A percentile compares a stretch with the other conserved stretches of the same genome.
These are phyloP conservation scores for Aegle marmelos DNA, from an alignment of 345 rosid species.

Conservation along the genomic window DNA sequence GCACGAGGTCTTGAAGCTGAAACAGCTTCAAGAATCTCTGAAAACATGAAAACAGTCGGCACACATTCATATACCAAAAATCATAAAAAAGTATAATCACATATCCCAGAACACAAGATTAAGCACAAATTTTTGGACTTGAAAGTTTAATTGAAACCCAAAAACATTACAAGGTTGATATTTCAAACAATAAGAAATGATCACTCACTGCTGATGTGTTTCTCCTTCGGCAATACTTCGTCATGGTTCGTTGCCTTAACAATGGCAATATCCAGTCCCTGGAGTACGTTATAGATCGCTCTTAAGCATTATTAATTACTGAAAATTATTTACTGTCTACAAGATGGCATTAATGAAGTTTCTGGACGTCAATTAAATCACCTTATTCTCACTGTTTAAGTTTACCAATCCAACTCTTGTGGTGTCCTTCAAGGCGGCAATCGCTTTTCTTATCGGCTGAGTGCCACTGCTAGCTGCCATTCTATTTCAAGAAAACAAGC, in stretches of 20 bases:
- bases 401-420: slow-evolving; percentile 37
- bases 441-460: slow-evolving; percentile 32
- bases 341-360: not conserved
- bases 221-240: slow-evolving; percentile 34
- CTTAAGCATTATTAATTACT: too few species aligned
- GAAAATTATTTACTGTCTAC: too few species aligned
- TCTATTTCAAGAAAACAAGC: slow-evolving; percentile 21
- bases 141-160: too few species aligned
- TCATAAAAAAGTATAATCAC: not conserved
- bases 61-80: not conserved
- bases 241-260: slow-evolving; percentile 43
- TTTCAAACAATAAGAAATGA: not conserved
- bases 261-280: slow-evolving; percentile 35
- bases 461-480: slow-evolving; percentile 27
- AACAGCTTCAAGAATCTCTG: slow-evolving; percentile 32
- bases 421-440: slow-evolving; percentile 38
- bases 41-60: not conserved
- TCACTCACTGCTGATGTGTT: slow-evolving; percentile 36
- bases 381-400: slow-evolving; percentile 37
- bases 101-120: too few species aligned
- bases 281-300: too few species aligned
- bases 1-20: slow-evolving; percentile 26
- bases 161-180: not conserved
- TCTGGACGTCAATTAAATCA: not conserved
- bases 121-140: too few species aligned